Percentiles rank a stretch among this genome's conserved stretches.
phyloP scores from a whole-genome alignment of 192 early-diverging fungal species.

The Coemansia asiatica region DNA sequence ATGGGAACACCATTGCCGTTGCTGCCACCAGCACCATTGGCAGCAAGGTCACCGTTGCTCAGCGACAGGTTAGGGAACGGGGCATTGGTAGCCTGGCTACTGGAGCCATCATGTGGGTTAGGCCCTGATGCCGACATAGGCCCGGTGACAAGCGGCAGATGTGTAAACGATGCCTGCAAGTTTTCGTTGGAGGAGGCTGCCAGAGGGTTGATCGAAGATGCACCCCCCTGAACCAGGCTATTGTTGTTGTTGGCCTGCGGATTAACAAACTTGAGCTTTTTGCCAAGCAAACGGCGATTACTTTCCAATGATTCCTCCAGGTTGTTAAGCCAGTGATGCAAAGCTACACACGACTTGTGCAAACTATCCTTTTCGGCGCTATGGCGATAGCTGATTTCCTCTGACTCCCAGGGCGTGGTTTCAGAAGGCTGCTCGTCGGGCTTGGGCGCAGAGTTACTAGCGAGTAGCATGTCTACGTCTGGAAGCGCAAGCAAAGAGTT shows the following conservation, averaged over 20 bases:
- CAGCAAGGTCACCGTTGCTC: constrained; percentile 35
- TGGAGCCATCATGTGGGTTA: constrained; percentile 14
- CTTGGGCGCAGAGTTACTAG: constrained; percentile 5
- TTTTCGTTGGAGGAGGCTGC: constrained; percentile 39
- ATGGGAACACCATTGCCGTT: constrained; percentile 20
- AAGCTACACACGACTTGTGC: constrained; percentile 50
- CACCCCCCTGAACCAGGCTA: neutral
- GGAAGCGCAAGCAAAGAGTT: constrained; percentile 34
- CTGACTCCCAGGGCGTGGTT: constrained; percentile 48
- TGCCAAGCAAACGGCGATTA: constrained; percentile 44
- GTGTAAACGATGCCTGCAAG: constrained; percentile 31
- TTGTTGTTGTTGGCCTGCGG: neutral
- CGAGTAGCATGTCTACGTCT: constrained; percentile 27
- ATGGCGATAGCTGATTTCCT: constrained; percentile 19
- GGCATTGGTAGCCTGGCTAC: constrained; percentile 14
- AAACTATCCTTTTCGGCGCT: constrained; percentile 39
- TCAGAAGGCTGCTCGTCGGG: constrained; percentile 28
- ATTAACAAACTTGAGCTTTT: constrained; percentile 53
- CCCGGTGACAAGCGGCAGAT: constrained; percentile 25
- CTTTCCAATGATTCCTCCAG: constrained; percentile 48
- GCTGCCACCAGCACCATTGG: neutral
- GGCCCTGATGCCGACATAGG: neutral
- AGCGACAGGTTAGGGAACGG: constrained; percentile 43
- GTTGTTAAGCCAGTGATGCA: constrained; percentile 55
- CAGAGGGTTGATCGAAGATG: constrained; percentile 10